phyloP scores from a whole-genome alignment of 1,139 yeast species.

The Meyerozyma elateridarum region DNA sequence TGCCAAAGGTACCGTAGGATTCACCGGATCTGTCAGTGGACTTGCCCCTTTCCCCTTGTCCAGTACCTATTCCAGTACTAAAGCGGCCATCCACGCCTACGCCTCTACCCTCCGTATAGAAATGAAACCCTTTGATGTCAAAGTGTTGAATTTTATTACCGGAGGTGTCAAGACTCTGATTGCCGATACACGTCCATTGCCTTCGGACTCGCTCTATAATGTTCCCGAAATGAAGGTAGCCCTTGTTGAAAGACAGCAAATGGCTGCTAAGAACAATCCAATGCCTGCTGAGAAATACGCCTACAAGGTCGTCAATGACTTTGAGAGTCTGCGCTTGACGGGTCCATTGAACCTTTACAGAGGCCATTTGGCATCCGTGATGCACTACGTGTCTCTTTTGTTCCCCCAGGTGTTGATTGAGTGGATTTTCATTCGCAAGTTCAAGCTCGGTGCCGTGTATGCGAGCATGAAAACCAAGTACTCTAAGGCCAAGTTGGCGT shows the following conservation, averaged over 20 bases:
- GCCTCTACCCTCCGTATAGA: slow-evolving; percentile 61
- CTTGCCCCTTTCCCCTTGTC: slow-evolving; percentile 67
- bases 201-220: slow-evolving; percentile 50
- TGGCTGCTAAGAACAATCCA: slow-evolving; percentile 60
- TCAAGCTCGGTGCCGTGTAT: slow-evolving; percentile 37
- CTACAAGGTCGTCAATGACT: slow-evolving; percentile 46
- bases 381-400: slow-evolving; percentile 30
- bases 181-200: slow-evolving; percentile 49
- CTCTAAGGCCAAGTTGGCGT: slow-evolving; percentile 16
- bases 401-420: slow-evolving; percentile 51
- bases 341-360: slow-evolving; percentile 44
- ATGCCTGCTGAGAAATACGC: slow-evolving; percentile 58
- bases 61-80: slow-evolving; percentile 62
- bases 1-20: slow-evolving; percentile 67
- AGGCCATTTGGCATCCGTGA: slow-evolving; percentile 45
- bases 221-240: slow-evolving; percentile 48
- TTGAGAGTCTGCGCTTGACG: slow-evolving; percentile 39
- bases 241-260: slow-evolving; percentile 47
- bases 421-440: slow-evolving; percentile 38
- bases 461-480: slow-evolving; percentile 19
- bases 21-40: slow-evolving; percentile 74
- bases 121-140: slow-evolving; percentile 67
- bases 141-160: slow-evolving; percentile 66
- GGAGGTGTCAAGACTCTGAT: slow-evolving; percentile 63
- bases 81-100: slow-evolving; percentile 74